Percentiles rank a stretch among this genome's conserved stretches.
Evolutionary conservation across 768 basidiomycete species (phyloP).

Genomic region (Lactarius tabidus): DNA sequence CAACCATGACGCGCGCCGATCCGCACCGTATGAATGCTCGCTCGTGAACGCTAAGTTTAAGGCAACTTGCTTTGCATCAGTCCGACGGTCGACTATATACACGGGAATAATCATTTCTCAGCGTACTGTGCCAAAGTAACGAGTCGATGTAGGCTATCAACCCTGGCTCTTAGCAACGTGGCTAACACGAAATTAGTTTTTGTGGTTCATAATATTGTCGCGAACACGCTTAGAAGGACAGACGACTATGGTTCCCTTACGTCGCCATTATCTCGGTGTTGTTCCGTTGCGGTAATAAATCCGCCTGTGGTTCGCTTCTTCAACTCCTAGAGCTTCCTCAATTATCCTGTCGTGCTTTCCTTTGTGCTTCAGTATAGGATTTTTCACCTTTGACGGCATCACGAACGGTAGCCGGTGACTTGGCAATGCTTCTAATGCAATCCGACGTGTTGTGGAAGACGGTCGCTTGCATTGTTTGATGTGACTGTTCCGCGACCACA

Average conservation of each 20-base stretch:
- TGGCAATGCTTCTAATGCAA: background rate
- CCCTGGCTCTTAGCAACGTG: background rate
- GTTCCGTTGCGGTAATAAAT: background rate
- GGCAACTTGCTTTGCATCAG: background rate
- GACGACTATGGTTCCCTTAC: background rate
- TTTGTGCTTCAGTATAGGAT: background rate
- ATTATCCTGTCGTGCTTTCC: background rate
- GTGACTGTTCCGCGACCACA: conserved; percentile 2
- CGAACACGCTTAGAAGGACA: background rate
- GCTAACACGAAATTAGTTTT: background rate
- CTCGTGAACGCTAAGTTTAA: background rate
- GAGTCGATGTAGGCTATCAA: background rate
- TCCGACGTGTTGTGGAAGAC: background rate
- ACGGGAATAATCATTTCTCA: background rate
- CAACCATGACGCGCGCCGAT: background rate
- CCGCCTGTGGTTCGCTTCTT: background rate
- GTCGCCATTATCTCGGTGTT: background rate
- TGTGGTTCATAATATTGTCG: background rate
- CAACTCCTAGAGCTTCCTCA: background rate
- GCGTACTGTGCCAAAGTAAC: background rate
- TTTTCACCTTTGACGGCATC: background rate
- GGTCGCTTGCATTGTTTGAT: background rate
- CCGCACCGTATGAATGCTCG: background rate
- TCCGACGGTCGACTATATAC: background rate
- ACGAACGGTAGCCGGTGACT: background rate